A percentile compares a stretch with the other conserved stretches of the same genome.
Evolutionary conservation across 768 basidiomycete genomes (phyloP).

Genomic region (Lentinus tigrinus): DNA sequence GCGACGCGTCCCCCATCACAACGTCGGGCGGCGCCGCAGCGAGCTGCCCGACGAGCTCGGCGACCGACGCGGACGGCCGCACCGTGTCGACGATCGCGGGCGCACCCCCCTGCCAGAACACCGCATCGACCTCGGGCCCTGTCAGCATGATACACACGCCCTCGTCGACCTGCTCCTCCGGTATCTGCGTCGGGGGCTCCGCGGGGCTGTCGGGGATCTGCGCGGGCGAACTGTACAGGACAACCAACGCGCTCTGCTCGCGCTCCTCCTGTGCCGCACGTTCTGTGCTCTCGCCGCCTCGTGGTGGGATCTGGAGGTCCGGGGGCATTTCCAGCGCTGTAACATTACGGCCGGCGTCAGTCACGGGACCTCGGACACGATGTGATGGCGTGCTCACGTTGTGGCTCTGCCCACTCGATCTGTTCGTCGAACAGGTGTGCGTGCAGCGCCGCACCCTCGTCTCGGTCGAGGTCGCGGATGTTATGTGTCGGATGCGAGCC

Average conservation of each 20-base stretch:
- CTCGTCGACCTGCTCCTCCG: constrained; percentile 70
- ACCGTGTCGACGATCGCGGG: constrained; percentile 24
- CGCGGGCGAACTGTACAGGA: constrained; percentile 65
- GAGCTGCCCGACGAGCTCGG: constrained; percentile 69
- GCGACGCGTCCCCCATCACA: constrained; percentile 35
- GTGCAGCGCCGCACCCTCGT: constrained; percentile 83
- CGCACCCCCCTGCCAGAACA: constrained; percentile 57
- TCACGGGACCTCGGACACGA: constrained; percentile 9
- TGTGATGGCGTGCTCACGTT: constrained; percentile 51
- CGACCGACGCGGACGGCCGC: constrained; percentile 49
- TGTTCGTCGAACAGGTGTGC: constrained; percentile 82
- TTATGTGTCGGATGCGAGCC: constrained; percentile 68
- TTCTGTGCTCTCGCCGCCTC: constrained; percentile 71
- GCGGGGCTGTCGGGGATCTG: constrained; percentile 80
- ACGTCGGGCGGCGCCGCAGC: constrained; percentile 42
- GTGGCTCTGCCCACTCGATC: constrained; percentile 82
- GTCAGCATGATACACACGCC: constrained; percentile 64
- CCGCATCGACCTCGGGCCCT: constrained; percentile 62
- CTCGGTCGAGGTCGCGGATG: constrained; percentile 83
- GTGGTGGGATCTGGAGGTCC: constrained; percentile 50
- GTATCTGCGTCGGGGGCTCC: constrained; percentile 58
- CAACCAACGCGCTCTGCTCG: constrained; percentile 73
- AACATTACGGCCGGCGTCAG: constrained; percentile 26
- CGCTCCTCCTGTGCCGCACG: constrained; percentile 70
- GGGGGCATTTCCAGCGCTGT: constrained; percentile 64